Base-by-base conservation (phyloP, 306 rosid genomes). In the Mucuna pruriens region DNA sequence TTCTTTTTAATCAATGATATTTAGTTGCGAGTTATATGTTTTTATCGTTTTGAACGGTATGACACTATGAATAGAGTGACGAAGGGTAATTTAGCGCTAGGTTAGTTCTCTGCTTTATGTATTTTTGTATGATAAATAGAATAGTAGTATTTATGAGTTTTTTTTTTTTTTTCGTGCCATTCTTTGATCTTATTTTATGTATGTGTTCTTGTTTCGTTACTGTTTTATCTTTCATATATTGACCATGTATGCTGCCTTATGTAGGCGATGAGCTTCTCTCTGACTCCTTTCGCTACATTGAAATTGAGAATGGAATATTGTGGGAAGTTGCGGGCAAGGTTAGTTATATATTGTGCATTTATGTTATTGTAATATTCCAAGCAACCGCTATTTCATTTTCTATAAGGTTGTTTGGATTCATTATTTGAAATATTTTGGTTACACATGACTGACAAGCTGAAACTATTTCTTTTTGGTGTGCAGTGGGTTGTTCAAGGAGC, bases 311-410 rank as follows among this genome's bases (percentile, higher is more conserved):
- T 79, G 93, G 97, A 79, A 76, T 84, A 19, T 52, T 93, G 70
- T 93, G 94, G 97, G 97, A 93, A 86, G 97, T 93, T 38, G 90
- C 83, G 6, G 97, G 97, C 26, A 91, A 90, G 94, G 94, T 91
- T 49, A 3, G 92, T 75, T 46, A 25, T 15, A 15, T 36, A 5
- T 26, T 70, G 19, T 55, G 5, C 17, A 5, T 16, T 9, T 29
- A 7, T 51, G 3, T 17, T 0, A 13, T 3, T 16, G 13, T 11
- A 33, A 19, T 40, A 16, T 13, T 19, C 6, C 10, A 11, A 17
- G 11, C 8, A 44, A 44, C 22, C 16, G 13, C 2, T 75, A 10
- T 22, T 76, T 45, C 5, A 15, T 6, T 17, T 40, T 75, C n/a
- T 38, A 1, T 8, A 6, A 16, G 15, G 31, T 29, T 57, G 13